Conservation (phyloP, 441 rosid genomes). For the Oxalis stricta region DNA sequence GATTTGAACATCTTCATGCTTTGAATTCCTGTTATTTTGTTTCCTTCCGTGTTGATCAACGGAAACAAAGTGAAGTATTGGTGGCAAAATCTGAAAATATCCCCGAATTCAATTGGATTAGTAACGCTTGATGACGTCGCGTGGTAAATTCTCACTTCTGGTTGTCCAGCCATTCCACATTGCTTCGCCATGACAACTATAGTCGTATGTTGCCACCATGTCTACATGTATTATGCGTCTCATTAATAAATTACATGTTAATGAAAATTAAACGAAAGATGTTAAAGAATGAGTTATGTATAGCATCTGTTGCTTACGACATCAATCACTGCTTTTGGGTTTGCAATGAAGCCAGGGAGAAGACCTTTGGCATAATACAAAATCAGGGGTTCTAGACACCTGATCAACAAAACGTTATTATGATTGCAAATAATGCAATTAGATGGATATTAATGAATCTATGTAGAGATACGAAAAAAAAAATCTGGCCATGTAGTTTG, state of each 20-base stretch:
- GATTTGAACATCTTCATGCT: conserved; percentile 8
- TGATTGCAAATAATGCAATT: too few relatives aligned
- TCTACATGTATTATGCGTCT: conserved; percentile 18
- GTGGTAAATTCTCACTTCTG: conserved; percentile 4
- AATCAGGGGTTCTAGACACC: conserved; percentile 20
- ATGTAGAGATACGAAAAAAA: too few relatives aligned
- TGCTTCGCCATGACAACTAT: conserved; percentile 11
- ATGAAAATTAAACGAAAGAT: background rate
- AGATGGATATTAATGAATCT: too few relatives aligned
- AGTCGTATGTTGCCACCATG: conserved; percentile 8
- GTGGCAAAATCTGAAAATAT: background rate
- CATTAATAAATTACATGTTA: conserved; percentile 5
- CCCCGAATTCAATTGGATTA: conserved; percentile 2
- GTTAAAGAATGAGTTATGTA: background rate
- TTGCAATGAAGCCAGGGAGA: conserved; percentile 15
- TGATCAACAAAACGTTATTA: too few relatives aligned
- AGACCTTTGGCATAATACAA: conserved; percentile 19
- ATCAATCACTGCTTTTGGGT: conserved; percentile 12
- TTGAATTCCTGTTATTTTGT: background rate
- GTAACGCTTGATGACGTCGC: conserved; percentile 8
- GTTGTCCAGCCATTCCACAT: background rate
- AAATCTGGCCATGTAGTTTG: too few relatives aligned
- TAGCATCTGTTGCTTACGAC: conserved; percentile 2
- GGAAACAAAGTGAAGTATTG: conserved; percentile 5
- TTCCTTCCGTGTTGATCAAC: background rate